phyloP scores from a whole-genome alignment of 805 yeast genomes.

The Myxozyma monticola region DNA sequence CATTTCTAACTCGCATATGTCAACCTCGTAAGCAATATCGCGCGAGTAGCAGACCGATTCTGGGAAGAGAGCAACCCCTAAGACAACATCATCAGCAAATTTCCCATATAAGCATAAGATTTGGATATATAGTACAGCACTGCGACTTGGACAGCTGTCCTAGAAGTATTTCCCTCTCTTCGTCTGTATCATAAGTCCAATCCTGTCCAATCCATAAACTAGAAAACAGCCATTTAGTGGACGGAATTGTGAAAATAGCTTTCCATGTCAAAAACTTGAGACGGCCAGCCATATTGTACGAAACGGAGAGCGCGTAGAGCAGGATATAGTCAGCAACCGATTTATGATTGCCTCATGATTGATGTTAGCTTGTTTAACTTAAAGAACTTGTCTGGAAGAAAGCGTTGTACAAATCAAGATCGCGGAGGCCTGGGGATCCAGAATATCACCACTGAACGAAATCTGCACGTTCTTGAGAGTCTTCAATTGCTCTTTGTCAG shows the following conservation, averaged over 20 bases:
- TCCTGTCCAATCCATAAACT: conserved; percentile 25
- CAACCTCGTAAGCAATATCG: conserved; percentile 57
- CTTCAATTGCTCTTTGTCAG: conserved; percentile 6
- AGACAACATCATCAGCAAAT: conserved; percentile 28
- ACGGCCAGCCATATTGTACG: conserved; percentile 20
- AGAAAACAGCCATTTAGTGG: conserved; percentile 15
- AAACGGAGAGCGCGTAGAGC: conserved; percentile 15
- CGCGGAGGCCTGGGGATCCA: conserved; percentile 14
- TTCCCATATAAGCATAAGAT: not conserved
- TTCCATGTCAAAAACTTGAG: conserved; percentile 17
- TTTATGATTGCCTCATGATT: conserved; percentile 20
- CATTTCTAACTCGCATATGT: not conserved
- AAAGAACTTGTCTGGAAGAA: too few relatives aligned
- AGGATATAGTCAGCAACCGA: conserved; percentile 20
- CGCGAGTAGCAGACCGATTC: conserved; percentile 54
- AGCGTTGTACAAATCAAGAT: conserved; percentile 19
- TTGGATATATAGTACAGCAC: conserved; percentile 19
- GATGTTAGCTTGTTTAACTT: too few relatives aligned
- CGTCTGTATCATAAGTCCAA: conserved; percentile 17
- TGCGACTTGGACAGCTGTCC: not conserved
- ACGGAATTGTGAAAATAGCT: conserved; percentile 15
- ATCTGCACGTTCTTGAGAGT: conserved; percentile 14
- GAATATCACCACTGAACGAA: conserved; percentile 29
- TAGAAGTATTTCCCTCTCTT: conserved; percentile 3
- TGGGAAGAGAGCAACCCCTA: conserved; percentile 77